Percentiles rank a stretch among this genome's conserved stretches.
Evolutionary conservation across 169 alveolate species (phyloP).

Genomic region (Miamiensis avidus): DNA sequence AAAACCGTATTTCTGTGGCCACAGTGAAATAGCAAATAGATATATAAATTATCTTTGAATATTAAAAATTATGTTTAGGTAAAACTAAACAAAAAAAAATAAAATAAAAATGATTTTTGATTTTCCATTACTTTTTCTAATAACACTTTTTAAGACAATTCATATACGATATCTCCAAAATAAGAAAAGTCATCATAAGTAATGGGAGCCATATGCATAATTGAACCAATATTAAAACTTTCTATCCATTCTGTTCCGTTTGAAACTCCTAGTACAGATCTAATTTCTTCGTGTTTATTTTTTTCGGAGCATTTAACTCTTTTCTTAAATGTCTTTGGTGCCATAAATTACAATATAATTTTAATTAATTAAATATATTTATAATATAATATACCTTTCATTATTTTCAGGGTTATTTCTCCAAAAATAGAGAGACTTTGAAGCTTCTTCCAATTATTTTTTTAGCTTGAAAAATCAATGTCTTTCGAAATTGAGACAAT

Average conservation of each 20-base stretch:
- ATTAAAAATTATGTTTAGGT: neutral
- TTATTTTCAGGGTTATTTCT: conserved; percentile 49
- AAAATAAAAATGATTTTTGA: neutral
- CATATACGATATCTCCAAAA: conserved; percentile 41
- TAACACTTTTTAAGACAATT: conserved; percentile 32
- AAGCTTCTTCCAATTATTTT: conserved; percentile 28
- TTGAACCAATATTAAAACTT: conserved; percentile 41
- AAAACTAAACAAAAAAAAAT: neutral
- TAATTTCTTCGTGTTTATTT: conserved; percentile 24
- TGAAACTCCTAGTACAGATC: conserved; percentile 37
- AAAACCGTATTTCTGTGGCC: conserved; percentile 49
- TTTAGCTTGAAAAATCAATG: neutral
- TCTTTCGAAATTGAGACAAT: neutral
- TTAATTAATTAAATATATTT: too few species aligned
- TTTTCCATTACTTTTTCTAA: conserved; percentile 23
- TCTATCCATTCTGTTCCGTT: conserved; percentile 48
- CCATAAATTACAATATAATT: too few species aligned
- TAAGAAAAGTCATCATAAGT: conserved; percentile 32
- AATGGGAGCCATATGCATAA: conserved; percentile 47
- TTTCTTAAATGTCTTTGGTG: conserved; percentile 29
- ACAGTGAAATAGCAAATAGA: conserved; percentile 45
- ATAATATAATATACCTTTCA: conserved; percentile 20
- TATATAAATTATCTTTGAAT: conserved; percentile 29
- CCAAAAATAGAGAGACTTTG: conserved; percentile 38
- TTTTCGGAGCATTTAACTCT: conserved; percentile 15